These are phyloP conservation scores for Fusarium sublunatum DNA, from an alignment of 2,329 filamentous ascomycete species.

Conservation along the genomic window DNA sequence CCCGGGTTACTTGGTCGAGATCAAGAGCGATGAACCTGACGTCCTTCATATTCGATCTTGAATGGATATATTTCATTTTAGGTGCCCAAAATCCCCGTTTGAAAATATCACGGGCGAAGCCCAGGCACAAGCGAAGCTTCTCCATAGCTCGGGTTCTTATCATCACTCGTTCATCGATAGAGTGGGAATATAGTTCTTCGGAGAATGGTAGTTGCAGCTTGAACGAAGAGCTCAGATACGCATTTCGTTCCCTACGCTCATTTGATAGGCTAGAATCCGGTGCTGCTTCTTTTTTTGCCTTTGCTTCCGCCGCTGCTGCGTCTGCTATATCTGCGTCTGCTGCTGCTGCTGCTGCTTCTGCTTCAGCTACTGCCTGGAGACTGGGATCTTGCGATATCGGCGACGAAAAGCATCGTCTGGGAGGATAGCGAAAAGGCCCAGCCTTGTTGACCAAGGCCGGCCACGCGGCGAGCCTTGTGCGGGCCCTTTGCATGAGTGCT, in stretches of 20 bases:
- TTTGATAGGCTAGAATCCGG: too few relatives aligned
- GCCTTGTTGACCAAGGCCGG: conserved; percentile 1
- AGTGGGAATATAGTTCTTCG: conserved; percentile 4
- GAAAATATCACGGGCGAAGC: not conserved
- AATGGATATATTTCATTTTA: not conserved
- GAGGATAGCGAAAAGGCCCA: not conserved
- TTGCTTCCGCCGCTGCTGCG: not conserved
- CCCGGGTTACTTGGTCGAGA: not conserved
- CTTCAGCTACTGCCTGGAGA: not conserved
- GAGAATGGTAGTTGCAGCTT: conserved; percentile 13
- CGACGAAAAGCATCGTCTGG: not conserved
- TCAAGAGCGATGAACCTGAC: conserved; percentile 23
- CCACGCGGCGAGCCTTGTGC: conserved; percentile 1
- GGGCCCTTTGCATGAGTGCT: conserved; percentile 10
- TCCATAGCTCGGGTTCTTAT: conserved; percentile 3
- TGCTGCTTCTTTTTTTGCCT: not conserved
- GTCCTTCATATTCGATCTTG: conserved; percentile 6
- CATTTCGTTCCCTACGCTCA: too few relatives aligned
- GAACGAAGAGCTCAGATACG: too few relatives aligned
- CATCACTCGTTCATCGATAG: not conserved
- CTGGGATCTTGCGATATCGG: not conserved
- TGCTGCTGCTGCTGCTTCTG: not conserved
- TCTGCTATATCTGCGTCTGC: too few relatives aligned
- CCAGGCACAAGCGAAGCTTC: conserved; percentile 9
- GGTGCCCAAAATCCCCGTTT: not conserved